These are phyloP conservation scores for Cunninghamia lanceolata DNA, from an alignment of 75 land plant genomes.

Conservation along the genomic window DNA sequence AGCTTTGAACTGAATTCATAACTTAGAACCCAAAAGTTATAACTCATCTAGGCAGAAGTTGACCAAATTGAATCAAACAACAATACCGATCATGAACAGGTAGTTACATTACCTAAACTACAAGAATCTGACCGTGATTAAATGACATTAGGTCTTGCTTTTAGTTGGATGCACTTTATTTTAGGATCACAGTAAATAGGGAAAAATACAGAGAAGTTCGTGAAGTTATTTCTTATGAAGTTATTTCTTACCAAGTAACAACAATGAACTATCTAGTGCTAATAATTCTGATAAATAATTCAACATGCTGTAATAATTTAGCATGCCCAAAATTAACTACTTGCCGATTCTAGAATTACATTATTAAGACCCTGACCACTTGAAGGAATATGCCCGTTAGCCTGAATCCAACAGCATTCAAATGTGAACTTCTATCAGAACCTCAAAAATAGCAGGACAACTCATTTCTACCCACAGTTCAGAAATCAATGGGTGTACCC, in stretches of 20 bases:
- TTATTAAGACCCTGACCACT: neutral
- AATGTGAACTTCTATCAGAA: neutral
- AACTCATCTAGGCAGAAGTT: no score
- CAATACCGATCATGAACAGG: no score
- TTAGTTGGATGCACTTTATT: neutral
- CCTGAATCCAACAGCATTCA: neutral
- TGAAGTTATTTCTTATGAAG: neutral
- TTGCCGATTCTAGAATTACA: no score
- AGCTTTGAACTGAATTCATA: no score
- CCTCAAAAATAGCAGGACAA: neutral
- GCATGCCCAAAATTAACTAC: neutral
- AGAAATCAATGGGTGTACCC: neutral
- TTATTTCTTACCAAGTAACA: neutral
- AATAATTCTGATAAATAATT: neutral
- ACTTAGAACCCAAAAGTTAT: no score
- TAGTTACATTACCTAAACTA: no score
- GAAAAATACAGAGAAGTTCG: neutral
- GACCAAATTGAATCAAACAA: no score
- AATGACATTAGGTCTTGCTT: neutral
- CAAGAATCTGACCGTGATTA: neutral
- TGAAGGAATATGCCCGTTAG: neutral
- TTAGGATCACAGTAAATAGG: neutral
- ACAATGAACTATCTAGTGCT: neutral
- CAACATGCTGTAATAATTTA: neutral
- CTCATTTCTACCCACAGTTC: neutral